Base-by-base conservation (phyloP, 2,329 filamentous ascomycete species). In the Xylariaceae sp. region DNA sequence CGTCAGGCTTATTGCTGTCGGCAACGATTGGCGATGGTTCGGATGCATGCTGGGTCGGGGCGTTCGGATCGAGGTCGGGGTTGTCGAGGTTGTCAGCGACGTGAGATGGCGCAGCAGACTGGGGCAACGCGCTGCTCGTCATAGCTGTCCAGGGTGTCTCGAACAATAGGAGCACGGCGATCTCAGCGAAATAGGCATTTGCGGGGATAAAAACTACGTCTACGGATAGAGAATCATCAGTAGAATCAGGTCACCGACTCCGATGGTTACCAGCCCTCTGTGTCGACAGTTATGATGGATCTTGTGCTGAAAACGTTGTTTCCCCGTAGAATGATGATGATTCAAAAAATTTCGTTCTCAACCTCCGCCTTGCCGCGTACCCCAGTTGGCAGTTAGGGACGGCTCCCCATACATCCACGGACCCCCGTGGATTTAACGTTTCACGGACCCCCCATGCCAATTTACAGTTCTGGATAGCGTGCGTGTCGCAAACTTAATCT, bases 91-190 rank as follows among this genome's bases (percentile, higher is more conserved):
- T 49, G 54, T 17, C 65, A 63, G 67, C 60, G 58, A 70, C 55
- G 67, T 73, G 70, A 72, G 73, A 70, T 69, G 73, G 73, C 70
- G 75, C 76, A 61, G 58, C 54, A 71, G 74, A 72, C 70, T 75
- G 74, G 75, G 78, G 75, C 75, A 80, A 84, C 81, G 81, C 82
- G 81, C 75, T 82, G 77, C 78, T 78, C 75, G 79, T 81, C 82
- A 85, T 85, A 78, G 76, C 82, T 77, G 69, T 71, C 72, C 70
- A 71, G 73, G 73, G 70, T 74, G 66, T 67, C 67, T 68, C 67
- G 72, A 73, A 73, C 73, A 74, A 74, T 73, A 71, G 73, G 72
- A 72, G 76, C 76, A 76, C 77, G 78, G 80, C 76, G 75, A 78
- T 76, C 78, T 81, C 80, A 73, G 76, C 77, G 79, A 77, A 77